Percentiles rank a stretch among this genome's conserved stretches.
phyloP scores from a whole-genome alignment of 73 alveolate genomes.

The Tetrahymena thermophila region DNA sequence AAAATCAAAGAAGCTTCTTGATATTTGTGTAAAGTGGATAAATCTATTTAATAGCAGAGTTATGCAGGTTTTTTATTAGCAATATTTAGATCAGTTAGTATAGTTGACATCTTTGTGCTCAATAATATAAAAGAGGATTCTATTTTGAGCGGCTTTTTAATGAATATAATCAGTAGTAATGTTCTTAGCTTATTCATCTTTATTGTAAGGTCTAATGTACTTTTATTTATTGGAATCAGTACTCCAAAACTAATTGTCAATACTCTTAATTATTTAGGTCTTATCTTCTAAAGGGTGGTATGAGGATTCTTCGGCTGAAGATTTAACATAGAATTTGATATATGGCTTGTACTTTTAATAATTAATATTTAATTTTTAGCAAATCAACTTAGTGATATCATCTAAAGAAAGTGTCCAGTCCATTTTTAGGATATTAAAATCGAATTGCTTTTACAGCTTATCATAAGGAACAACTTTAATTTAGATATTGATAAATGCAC shows the following conservation, averaged over 20 bases:
- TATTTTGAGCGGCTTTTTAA: background rate
- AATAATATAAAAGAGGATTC: background rate
- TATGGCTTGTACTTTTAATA: background rate
- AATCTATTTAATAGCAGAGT: background rate
- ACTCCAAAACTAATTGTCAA: background rate
- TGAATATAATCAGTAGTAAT: background rate
- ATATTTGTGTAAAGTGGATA: background rate
- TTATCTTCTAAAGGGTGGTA: background rate
- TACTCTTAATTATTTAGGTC: background rate
- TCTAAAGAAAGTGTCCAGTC: background rate
- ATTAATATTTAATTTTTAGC: background rate
- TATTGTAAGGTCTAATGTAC: background rate
- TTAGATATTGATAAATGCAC: background rate
- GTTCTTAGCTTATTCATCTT: background rate
- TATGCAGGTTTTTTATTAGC: background rate
- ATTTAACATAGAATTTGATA: background rate
- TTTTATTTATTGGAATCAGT: background rate
- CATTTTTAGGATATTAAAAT: background rate
- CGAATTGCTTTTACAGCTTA: background rate
- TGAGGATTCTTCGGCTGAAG: background rate
- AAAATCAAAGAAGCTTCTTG: too few species aligned
- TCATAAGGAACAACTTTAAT: background rate
- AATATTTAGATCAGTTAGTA: background rate
- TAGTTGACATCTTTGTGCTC: background rate
- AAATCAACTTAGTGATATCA: background rate